A percentile compares a stretch with the other conserved stretches of the same genome.
Evolutionary conservation across 116 monocot genomes (phyloP).

Genomic region (Iris pallida): DNA sequence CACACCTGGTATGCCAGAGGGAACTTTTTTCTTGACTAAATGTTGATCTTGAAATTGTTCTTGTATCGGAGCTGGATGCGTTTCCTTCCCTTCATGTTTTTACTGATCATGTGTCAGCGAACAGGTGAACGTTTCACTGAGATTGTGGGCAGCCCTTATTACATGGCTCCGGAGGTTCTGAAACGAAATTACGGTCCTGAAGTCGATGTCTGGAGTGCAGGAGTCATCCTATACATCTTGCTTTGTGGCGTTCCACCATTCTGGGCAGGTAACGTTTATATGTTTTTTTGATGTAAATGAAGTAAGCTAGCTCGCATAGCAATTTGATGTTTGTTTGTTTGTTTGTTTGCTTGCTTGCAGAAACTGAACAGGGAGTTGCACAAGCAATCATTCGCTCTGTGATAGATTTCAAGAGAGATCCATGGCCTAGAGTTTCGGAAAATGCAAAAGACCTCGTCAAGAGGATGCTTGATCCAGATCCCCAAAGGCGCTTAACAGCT

Average conservation of each 20-base stretch:
- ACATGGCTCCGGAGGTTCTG: constrained; percentile 74
- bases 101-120: neutral
- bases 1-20: constrained; percentile 36
- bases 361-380: constrained; percentile 82
- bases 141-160: constrained; percentile 74
- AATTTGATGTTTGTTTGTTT: neutral
- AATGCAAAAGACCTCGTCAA: constrained; percentile 79
- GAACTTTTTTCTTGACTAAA: neutral
- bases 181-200: constrained; percentile 63
- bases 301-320: neutral
- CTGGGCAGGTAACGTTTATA: constrained; percentile 52
- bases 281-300: neutral
- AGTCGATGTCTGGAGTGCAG: constrained; percentile 72
- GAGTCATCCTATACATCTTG: constrained; percentile 65
- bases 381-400: constrained; percentile 68
- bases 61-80: neutral
- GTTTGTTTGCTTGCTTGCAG: constrained; percentile 23
- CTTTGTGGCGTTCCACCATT: constrained; percentile 67
- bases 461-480: constrained; percentile 73
- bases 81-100: neutral
- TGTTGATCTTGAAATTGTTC: neutral
- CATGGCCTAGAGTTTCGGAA: constrained; percentile 78
- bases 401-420: constrained; percentile 72
- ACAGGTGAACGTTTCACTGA: constrained; percentile 54
- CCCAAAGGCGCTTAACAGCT: constrained; percentile 46